These are phyloP conservation scores for Argentina anserina DNA, from an alignment of 306 rosid species.

Conservation along the genomic window DNA sequence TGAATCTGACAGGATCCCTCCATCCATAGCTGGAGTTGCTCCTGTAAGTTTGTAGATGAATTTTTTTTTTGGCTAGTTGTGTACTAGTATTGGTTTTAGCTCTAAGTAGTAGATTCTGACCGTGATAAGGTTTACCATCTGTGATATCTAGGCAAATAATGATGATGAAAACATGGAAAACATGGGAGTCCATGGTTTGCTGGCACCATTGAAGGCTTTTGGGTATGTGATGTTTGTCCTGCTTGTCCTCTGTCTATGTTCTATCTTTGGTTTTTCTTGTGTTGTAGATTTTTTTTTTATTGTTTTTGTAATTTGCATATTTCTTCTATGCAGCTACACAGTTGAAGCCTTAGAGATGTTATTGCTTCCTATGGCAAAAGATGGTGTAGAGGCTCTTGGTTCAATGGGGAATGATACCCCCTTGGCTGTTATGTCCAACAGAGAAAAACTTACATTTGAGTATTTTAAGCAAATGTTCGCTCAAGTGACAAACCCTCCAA, in stretches of 20 bases:
- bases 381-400: constrained; percentile 93
- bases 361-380: constrained; percentile 99
- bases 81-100: background rate
- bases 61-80: background rate
- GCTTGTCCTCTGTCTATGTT: constrained; percentile 13
- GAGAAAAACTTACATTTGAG: constrained; percentile 90
- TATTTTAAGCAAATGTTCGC: constrained; percentile 99
- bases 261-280: background rate
- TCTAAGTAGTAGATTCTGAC: constrained; percentile 12
- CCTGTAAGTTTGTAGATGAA: constrained; percentile 54
- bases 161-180: constrained; percentile 63
- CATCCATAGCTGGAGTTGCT: constrained; percentile 65
- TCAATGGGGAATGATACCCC: constrained; percentile 99
- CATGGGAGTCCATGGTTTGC: constrained; percentile 78
- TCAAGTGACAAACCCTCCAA: constrained; percentile 98
- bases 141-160: constrained; percentile 45
- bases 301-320: constrained; percentile 16
- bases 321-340: constrained; percentile 59
- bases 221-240: constrained; percentile 50
- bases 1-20: constrained; percentile 59
- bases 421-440: constrained; percentile 86
- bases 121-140: constrained; percentile 16
- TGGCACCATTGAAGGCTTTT: constrained; percentile 85
- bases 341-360: constrained; percentile 89
- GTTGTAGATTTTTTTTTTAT: constrained; percentile 1